Evolutionary conservation across 1,284 basidiomycete genomes (phyloP).

Genomic region (Xerocomus subilludens): DNA sequence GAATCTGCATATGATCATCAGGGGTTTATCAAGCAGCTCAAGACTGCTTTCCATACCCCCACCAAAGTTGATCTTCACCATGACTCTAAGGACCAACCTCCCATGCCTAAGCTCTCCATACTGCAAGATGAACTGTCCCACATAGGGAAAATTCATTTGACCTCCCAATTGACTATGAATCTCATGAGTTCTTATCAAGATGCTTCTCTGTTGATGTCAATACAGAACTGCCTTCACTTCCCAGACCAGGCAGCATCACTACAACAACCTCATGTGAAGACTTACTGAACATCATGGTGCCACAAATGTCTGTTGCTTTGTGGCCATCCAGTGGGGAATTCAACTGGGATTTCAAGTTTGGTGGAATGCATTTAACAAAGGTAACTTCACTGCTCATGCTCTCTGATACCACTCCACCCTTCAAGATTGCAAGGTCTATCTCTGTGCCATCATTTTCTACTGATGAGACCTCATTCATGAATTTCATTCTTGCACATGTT

Average conservation of each 20-base stretch:
- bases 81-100: conserved; percentile 63
- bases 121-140: conserved; percentile 46
- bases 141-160: conserved; percentile 41
- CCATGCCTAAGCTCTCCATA: conserved; percentile 49
- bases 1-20: conserved; percentile 72
- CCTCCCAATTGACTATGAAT: conserved; percentile 37
- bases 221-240: conserved; percentile 38
- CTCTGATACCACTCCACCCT: conserved; percentile 78
- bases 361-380: conserved; percentile 60
- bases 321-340: conserved; percentile 71
- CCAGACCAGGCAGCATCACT: conserved; percentile 39
- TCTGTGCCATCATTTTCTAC: conserved; percentile 60
- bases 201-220: conserved; percentile 43
- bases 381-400: conserved; percentile 60
- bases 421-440: conserved; percentile 62
- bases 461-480: conserved; percentile 68
- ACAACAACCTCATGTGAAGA: conserved; percentile 37
- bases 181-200: conserved; percentile 31
- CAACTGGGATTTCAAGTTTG: conserved; percentile 77
- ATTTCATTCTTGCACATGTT: conserved; percentile 68
- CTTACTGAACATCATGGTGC: conserved; percentile 42
- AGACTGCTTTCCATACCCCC: conserved; percentile 80
- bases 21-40: conserved; percentile 86
- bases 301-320: conserved; percentile 56
- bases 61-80: conserved; percentile 69